These are phyloP conservation scores for Termitomyces sp. DNA, from an alignment of 768 basidiomycete species.

Conservation along the genomic window DNA sequence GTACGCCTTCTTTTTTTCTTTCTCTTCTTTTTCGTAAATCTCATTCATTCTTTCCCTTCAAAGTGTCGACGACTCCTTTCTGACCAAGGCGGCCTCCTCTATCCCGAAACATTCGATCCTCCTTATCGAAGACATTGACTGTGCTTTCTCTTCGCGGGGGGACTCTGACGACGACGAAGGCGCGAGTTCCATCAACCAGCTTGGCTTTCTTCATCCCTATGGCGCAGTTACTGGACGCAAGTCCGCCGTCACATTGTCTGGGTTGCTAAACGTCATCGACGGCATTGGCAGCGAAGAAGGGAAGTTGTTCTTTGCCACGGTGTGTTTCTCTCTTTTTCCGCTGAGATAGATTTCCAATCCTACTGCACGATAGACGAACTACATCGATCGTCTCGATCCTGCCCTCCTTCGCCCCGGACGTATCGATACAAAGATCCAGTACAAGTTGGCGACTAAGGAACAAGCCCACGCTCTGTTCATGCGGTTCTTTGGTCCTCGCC, in stretches of 20 bases:
- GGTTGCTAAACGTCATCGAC: conserved; percentile 54
- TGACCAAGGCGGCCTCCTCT: conserved; percentile 38
- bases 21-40: not conserved
- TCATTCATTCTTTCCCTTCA: conserved; percentile 1
- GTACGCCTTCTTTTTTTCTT: conserved; percentile 23
- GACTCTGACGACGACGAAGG: conserved; percentile 27
- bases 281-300: conserved; percentile 60
- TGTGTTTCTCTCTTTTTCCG: conserved; percentile 16
- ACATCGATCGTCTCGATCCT: conserved; percentile 49
- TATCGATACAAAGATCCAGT: conserved; percentile 50
- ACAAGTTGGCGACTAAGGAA: conserved; percentile 39
- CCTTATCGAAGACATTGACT: conserved; percentile 59
- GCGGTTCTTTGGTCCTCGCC: conserved; percentile 36
- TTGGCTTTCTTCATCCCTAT: conserved; percentile 8
- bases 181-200: not conserved
- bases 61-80: conserved; percentile 46
- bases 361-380: conserved; percentile 37
- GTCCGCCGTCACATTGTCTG: conserved; percentile 45
- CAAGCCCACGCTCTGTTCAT: conserved; percentile 46
- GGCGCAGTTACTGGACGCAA: conserved; percentile 7
- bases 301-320: conserved; percentile 57
- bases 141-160: conserved; percentile 47
- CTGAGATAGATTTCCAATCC: not conserved
- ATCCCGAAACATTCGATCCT: conserved; percentile 51
- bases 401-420: conserved; percentile 54